Percentiles rank a stretch among this genome's conserved stretches.
phyloP scores from a whole-genome alignment of 768 basidiomycete genomes.

The Myochromella boudieri region DNA sequence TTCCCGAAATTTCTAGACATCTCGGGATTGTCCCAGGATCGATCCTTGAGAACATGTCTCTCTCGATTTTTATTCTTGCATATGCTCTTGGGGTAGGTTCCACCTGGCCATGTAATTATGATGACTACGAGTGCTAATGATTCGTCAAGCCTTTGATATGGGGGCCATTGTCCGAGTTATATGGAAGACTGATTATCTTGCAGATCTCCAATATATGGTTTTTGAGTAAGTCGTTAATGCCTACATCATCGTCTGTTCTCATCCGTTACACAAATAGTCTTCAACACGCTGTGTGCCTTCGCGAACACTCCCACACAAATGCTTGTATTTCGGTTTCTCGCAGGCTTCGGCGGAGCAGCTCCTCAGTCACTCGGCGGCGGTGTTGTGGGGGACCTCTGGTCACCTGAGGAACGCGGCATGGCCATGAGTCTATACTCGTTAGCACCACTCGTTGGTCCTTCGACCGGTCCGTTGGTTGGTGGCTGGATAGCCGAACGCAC shows the following conservation, averaged over 20 bases:
- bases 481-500: constrained; percentile 49
- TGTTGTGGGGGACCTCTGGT: constrained; percentile 52
- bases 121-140: background rate
- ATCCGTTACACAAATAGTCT: constrained; percentile 26
- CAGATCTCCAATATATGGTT: constrained; percentile 60
- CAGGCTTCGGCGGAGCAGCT: constrained; percentile 65
- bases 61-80: constrained; percentile 43
- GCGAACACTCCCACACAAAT: constrained; percentile 51
- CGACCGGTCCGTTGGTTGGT: constrained; percentile 34
- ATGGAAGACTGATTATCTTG: constrained; percentile 45
- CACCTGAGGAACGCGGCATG: constrained; percentile 49
- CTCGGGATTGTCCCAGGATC: constrained; percentile 28
- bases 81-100: constrained; percentile 33
- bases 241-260: background rate
- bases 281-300: constrained; percentile 50
- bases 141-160: constrained; percentile 32
- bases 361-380: constrained; percentile 64
- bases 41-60: constrained; percentile 36
- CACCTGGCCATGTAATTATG: background rate
- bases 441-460: constrained; percentile 49
- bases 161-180: constrained; percentile 39
- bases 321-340: constrained; percentile 60
- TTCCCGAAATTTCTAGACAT: constrained; percentile 26
- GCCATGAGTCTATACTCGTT: constrained; percentile 55
- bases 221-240: constrained; percentile 38